Base-by-base conservation (phyloP, 805 yeast genomes). In the Diddensiella caesifluorescens region DNA sequence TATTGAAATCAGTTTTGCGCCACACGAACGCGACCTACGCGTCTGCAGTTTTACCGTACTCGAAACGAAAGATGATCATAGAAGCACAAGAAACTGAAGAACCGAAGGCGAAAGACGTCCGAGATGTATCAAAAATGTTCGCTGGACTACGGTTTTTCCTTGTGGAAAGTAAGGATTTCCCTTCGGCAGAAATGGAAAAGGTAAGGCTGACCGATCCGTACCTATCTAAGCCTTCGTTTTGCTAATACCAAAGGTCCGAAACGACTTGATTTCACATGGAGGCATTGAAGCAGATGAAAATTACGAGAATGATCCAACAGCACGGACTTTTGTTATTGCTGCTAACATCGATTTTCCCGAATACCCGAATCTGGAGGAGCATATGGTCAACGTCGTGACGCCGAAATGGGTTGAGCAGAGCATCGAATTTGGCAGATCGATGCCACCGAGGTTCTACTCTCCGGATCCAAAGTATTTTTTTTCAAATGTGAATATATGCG, bases 381-480 rank as follows among this genome's bases (percentile, higher is more conserved):
- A 71, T 27, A 70, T 83, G 77, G 68, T 82, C 10, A 87, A 92
- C 0, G 71, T 83, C 1, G 81, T 84, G 12, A 71, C 73, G 0
- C 69, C 79, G 0, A 57, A 65, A 4, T 86, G 92, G 87, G 65
- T 83, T 2, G 49, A 59, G 22, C 77, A 73, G 28, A 73, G 80
- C 2, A 54, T 70, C 0, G 54, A 54, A 5, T 57, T 57, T 21
- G 62, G 64, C 0, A 68, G 71, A 41, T 57, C 71, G 10, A 67
- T 70, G 21, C 75, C 82, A 4, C 67, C 73, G 30, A 69, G 79
- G 42, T 70, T 74, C 1, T 88, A 73, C 58, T 77, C 85, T 12
- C 94, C 96, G 0, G 83, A 82, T 54, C 82, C 85, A 5, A 66
- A 66, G 22, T 77, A 73, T 45, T 73, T 84, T 47, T 67, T 90